Conservation (phyloP, 1,139 yeast genomes). For the Geotrichum cucujoidarum region DNA sequence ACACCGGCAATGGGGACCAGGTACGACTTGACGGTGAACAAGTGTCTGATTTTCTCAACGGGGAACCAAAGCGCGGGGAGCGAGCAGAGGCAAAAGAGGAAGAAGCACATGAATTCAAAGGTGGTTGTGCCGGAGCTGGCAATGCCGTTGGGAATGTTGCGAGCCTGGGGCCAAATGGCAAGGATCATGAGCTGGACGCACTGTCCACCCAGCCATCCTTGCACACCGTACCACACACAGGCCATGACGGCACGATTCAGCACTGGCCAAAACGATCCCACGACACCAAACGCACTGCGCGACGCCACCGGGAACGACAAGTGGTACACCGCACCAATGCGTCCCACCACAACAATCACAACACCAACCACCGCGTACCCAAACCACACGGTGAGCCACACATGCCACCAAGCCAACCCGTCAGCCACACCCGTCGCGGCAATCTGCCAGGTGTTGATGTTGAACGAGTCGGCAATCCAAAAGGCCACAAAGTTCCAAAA, state of each 20-base stretch:
- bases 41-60: slow-evolving; percentile 74
- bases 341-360: slow-evolving; percentile 35
- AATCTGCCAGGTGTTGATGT: slow-evolving; percentile 85
- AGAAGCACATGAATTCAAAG: slow-evolving; percentile 65
- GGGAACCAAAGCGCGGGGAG: slow-evolving; percentile 76
- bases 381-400: slow-evolving; percentile 77
- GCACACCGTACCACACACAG: slow-evolving; percentile 80
- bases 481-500: slow-evolving; percentile 75
- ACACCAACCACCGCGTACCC: slow-evolving; percentile 35
- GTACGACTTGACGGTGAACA: slow-evolving; percentile 73
- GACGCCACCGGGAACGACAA: slow-evolving; percentile 39
- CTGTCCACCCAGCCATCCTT: slow-evolving; percentile 76
- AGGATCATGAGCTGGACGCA: slow-evolving; percentile 56
- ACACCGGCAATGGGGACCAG: slow-evolving; percentile 77
- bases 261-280: slow-evolving; percentile 39
- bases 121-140: slow-evolving; percentile 54
- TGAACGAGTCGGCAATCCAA: slow-evolving; percentile 85
- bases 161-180: slow-evolving; percentile 43
- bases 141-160: slow-evolving; percentile 43
- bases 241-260: slow-evolving; percentile 59
- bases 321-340: slow-evolving; percentile 39
- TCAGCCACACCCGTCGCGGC: slow-evolving; percentile 74
- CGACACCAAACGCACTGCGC: slow-evolving; percentile 38
- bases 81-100: slow-evolving; percentile 71
- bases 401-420: slow-evolving; percentile 85